Evolutionary conservation across 2,329 filamentous ascomycete genomes (phyloP).

Genomic region (Elsinoe fawcettii): DNA sequence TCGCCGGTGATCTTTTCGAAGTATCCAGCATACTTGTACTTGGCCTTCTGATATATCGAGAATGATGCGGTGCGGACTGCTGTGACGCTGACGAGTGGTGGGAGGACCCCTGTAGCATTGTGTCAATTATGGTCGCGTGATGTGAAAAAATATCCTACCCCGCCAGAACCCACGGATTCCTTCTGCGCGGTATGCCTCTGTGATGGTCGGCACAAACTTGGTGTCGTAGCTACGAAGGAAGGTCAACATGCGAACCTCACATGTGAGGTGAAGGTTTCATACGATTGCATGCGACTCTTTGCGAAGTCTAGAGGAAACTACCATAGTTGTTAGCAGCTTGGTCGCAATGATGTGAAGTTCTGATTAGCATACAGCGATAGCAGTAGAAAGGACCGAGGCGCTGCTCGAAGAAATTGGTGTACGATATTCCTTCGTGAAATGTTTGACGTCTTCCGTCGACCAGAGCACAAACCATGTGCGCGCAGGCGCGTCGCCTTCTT

Average conservation of each 20-base stretch:
- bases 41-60: constrained; percentile 70
- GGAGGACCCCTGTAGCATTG: constrained; percentile 56
- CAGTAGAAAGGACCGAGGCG: constrained; percentile 69
- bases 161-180: constrained; percentile 45
- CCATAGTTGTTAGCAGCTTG: constrained; percentile 4
- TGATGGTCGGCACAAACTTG: constrained; percentile 55
- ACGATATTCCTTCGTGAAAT: constrained; percentile 66
- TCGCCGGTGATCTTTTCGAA: constrained; percentile 57
- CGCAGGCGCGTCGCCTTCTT: neutral
- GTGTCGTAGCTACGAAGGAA: constrained; percentile 50
- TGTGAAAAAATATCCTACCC: constrained; percentile 36
- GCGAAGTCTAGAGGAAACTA: constrained; percentile 78
- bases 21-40: constrained; percentile 64
- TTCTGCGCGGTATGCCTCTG: constrained; percentile 58
- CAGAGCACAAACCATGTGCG: neutral
- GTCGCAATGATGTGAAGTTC: neutral
- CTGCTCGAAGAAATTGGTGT: constrained; percentile 72
- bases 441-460: constrained; percentile 28
- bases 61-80: constrained; percentile 71
- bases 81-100: constrained; percentile 72
- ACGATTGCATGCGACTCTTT: constrained; percentile 81
- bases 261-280: constrained; percentile 21
- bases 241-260: neutral
- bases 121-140: neutral
- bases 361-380: constrained; percentile 50